Evolutionary conservation across 257 asterid species (phyloP), one percentile per base, ranked within the genome.

Genomic region (Nicotiana attenuata): DNA sequence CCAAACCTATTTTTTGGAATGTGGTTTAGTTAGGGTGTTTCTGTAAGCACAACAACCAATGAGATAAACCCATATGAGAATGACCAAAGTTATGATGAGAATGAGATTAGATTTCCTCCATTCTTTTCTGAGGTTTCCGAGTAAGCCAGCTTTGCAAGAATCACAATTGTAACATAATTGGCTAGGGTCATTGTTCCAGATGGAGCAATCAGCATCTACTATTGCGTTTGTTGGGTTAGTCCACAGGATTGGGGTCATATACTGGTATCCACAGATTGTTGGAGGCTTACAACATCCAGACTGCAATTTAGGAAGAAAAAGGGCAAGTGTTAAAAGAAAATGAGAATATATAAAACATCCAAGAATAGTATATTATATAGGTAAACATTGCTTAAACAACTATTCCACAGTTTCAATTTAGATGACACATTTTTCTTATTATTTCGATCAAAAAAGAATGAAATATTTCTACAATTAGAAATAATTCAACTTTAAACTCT

Each of bases 211-310:
- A 4, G 89, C 82, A 57, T 83, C 89, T 0, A 84, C 93, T 2
- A 69, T 88, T 20, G 86, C 29, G 83, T 88, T 93, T 20, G 92
- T 69, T 5, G 93, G 88, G 28, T 91, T 94, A 28, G 80, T 79
- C 98, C 98, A 94, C 61, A 87, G 87, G 0, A 83, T 88, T 11
- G 97, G 94, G 80, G 82, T 87, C 50, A 90, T 84, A 52, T 85
- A 93, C 76, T 94, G 96, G 87, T 75, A 90, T 55, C 94, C 97
- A 64, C 98, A 94, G 24, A 87, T 57, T 61, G 90, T 88, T 22
- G 98, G 96, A 28, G 98, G 97, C 85, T 94, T 94, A 78, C 98
- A 94, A 82, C 98, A 94, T 19, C 98, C 98, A 0, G 98, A 91
- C 98, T 94, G 89, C 41, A 83, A 45, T 20, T 41, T 20, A 45